phyloP scores from a whole-genome alignment of 805 yeast genomes.

The Barnettozyma pratensis region DNA sequence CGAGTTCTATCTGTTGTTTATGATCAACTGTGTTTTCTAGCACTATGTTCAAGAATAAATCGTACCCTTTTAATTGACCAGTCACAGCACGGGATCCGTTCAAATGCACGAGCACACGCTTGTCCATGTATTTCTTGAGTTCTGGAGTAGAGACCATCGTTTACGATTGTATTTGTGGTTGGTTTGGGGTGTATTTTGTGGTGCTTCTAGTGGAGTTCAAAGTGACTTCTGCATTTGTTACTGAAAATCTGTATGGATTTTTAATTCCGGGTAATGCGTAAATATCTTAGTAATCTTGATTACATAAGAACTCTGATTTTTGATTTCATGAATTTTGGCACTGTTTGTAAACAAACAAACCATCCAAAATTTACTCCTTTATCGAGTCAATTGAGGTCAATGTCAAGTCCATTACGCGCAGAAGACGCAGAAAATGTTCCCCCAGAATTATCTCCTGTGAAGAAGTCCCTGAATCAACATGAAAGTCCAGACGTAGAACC shows the following conservation, averaged over 20 bases:
- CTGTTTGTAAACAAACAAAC: not conserved
- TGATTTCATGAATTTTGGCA: too few relatives aligned
- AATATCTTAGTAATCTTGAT: too few relatives aligned
- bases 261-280: not conserved
- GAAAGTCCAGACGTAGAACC: not conserved
- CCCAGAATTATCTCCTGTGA: not conserved
- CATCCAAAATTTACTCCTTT: not conserved
- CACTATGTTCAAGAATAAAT: constrained; percentile 64
- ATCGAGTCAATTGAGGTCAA: not conserved
- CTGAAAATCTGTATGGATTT: not conserved
- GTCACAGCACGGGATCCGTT: constrained; percentile 74
- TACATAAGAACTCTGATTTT: too few relatives aligned
- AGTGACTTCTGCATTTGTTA: not conserved
- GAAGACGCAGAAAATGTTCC: not conserved
- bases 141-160: constrained; percentile 60
- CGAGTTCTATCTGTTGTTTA: constrained; percentile 38
- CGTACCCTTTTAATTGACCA: constrained; percentile 86
- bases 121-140: constrained; percentile 66
- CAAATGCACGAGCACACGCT: constrained; percentile 64
- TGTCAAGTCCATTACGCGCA: not conserved
- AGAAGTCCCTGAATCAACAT: not conserved
- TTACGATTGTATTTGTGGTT: not conserved
- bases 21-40: constrained; percentile 64
- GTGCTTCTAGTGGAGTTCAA: too few relatives aligned
- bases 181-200: too few relatives aligned